Evolutionary conservation across 2,329 filamentous ascomycete genomes (phyloP), one percentile per base, ranked within the genome.

Genomic region (Claviceps sp.): DNA sequence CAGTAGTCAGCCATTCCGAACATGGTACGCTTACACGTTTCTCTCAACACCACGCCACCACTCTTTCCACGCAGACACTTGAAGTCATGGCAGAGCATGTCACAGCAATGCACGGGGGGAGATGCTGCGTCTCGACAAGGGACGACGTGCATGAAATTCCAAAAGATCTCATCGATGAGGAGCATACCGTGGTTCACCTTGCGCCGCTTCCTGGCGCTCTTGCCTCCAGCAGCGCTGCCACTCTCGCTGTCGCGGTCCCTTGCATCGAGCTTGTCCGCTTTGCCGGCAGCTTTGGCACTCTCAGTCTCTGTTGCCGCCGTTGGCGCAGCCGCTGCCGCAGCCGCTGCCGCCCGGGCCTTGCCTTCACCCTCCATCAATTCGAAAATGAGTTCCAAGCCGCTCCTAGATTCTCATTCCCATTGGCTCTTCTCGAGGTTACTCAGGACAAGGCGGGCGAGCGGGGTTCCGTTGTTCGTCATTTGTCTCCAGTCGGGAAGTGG

Each of bases 161-260:
- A 45, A 34, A 9, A 11, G 29, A 49, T n/a, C 1, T 16, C 9
- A 20, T 7, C 26, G 17, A n/a, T 40, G 22, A 36, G 39, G 14
- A 45, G 69, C 82, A 72, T 80, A 90, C 86, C 86, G 72, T 91
- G 86, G 73, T 89, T 90, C 60, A 91, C 86, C 73, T 91, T 91
- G 74, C 86, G 85, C 71, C 86, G 79, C 76, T 89, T 90, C 73
- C 88, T 90, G 47, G 84, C 82, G 66, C 80, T 86, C 68, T 78
- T 76, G 58, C 23, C 3, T 45, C 38, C 23, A 14, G 17, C 29
- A n/a, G 29, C 36, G 13, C 22, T 40, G 45, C 43, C 51, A 39
- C 38, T 29, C 14, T 45, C 39, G n/a, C 43, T 26, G 5, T 46
- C 47, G 39, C 52, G 34, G 26, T 49, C 47, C 38, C 51, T 52